Evolutionary conservation across 2,329 filamentous ascomycete species (phyloP).

Genomic region (Camillea tinctor): DNA sequence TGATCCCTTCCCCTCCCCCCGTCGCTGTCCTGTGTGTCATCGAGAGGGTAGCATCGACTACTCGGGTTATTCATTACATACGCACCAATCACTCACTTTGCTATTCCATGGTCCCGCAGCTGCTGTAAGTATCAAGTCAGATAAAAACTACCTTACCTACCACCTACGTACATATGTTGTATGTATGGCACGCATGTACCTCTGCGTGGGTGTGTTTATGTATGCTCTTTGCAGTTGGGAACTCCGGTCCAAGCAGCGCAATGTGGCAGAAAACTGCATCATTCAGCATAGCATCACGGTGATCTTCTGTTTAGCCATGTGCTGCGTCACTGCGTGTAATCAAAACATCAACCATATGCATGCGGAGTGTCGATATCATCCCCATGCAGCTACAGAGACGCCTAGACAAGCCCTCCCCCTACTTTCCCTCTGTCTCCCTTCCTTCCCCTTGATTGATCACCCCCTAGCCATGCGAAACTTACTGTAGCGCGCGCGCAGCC

Average conservation of each 20-base stretch:
- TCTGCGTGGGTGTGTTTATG: not conserved
- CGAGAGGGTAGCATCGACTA: not conserved
- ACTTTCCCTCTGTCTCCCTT: no score
- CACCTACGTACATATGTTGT: not conserved
- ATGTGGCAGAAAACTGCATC: not conserved
- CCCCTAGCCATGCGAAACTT: not conserved
- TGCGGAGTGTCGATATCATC: not conserved
- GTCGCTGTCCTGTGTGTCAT: not conserved
- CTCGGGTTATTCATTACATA: not conserved
- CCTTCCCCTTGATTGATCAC: not conserved
- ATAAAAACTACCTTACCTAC: not conserved
- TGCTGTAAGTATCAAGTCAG: not conserved
- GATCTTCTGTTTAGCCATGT: not conserved
- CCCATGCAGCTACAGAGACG: no score
- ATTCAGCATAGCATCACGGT: not conserved
- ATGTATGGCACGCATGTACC: not conserved
- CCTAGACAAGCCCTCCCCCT: not conserved
- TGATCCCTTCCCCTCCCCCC: not conserved
- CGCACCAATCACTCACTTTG: not conserved
- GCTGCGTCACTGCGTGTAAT: not conserved
- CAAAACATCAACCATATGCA: not conserved
- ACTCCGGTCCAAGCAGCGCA: not conserved
- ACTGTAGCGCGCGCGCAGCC: slow-evolving; percentile 1
- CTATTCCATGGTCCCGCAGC: not conserved
- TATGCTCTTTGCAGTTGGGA: not conserved